Base-by-base conservation (phyloP, 805 yeast genomes). In the Schwanniomyces occidentalis region DNA sequence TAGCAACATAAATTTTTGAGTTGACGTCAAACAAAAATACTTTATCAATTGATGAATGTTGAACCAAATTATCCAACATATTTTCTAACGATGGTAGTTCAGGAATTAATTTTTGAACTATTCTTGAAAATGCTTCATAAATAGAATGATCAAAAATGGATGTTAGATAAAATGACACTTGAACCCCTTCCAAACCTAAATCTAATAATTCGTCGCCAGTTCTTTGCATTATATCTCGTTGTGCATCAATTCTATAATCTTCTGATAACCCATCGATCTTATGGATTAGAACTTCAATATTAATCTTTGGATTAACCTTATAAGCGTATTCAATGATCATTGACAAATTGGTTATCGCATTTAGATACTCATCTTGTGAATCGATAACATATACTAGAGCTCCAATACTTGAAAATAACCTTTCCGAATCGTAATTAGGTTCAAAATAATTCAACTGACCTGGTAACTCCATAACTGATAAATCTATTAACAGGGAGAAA, bases 71-170 rank as follows among this genome's bases (percentile, higher is more conserved):
- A 58, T 93, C 96, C 49, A 93, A 71, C 74, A 93, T 69, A 54
- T 86, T 88, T 47, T 93, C 98, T 44, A 93, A 66, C 20, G 83
- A 79, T 2, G 96, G 95, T 31, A 90, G 69, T 52, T 93, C 97
- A 12, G 89, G 85, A 20, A 93, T 85, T 41, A 91, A 70, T 48
- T 90, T 89, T 52, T 93, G 98, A 5, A 91, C 89, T 34, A 93
- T 89, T 50, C 96, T 74, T 10, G 95, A 85, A 50, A 93, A 87
- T 2, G 97, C 97, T 59, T 91, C 99, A 56, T 90, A 89, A 29
- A 93, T 88, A 13, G 96, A 85, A 58, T 90, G 96, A 58, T 93
- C 98, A 58, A 90, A 91, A 27, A 93, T 91, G 2, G 95, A 85
- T 1, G 99, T 93, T 49, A 88, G 69, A 58, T 93, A 93, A 59